These are phyloP conservation scores for Ustilago cynodontis DNA, from an alignment of 1,284 basidiomycete species.

Conservation along the genomic window DNA sequence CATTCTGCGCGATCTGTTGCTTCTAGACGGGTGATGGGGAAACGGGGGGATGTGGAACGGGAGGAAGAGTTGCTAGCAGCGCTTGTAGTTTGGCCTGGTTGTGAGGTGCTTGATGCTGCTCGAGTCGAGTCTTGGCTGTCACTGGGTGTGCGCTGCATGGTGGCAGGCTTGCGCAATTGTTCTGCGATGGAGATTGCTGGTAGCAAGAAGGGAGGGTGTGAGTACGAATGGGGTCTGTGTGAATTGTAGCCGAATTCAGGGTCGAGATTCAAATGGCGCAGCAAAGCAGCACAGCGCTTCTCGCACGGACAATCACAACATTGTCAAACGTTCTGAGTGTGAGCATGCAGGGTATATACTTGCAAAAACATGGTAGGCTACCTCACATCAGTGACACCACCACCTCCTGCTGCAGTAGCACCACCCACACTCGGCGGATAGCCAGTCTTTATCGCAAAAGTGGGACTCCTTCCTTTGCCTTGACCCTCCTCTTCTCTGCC, in stretches of 20 bases:
- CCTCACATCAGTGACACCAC: no score
- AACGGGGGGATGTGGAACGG: conserved; percentile 18
- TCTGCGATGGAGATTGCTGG: neutral
- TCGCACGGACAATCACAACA: neutral
- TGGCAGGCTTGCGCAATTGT: conserved; percentile 4
- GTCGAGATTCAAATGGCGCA: neutral
- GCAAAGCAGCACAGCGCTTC: neutral
- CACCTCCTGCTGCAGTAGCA: conserved; percentile 13
- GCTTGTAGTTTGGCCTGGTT: neutral
- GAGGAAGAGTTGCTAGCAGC: conserved; percentile 1
- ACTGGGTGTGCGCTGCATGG: conserved; percentile 4
- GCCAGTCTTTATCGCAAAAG: conserved; percentile 52
- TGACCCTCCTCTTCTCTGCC: conserved; percentile 9
- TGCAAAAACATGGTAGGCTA: no score
- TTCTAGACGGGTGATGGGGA: conserved; percentile 28
- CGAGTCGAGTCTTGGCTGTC: conserved; percentile 3
- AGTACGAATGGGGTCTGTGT: neutral
- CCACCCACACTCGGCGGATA: conserved; percentile 50
- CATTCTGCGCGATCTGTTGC: conserved; percentile 27
- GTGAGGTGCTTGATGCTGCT: neutral
- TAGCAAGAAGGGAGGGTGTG: neutral
- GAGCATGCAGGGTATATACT: no score
- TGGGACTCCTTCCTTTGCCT: conserved; percentile 30
- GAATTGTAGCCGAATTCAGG: neutral
- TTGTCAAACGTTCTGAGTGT: no score